A percentile compares a stretch with the other conserved stretches of the same genome.
Evolutionary conservation across 2,329 filamentous ascomycete species (phyloP).

Genomic region (Fusarium goolgardi): DNA sequence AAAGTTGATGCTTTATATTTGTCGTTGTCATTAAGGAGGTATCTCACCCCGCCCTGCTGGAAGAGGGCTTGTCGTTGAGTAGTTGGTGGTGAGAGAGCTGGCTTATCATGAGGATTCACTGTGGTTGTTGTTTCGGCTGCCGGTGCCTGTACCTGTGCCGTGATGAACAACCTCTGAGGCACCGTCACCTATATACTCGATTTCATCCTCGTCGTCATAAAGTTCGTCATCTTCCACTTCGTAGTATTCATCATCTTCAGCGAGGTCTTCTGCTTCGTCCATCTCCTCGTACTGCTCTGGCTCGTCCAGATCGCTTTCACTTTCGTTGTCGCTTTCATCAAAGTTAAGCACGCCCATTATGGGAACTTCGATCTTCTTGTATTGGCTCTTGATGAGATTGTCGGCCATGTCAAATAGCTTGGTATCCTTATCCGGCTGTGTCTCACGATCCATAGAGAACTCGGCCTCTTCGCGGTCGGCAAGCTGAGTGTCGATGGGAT

Average conservation of each 20-base stretch:
- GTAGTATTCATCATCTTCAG: conserved; percentile 46
- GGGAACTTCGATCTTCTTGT: conserved; percentile 59
- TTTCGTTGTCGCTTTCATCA: conserved; percentile 58
- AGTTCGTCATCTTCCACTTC: conserved; percentile 47
- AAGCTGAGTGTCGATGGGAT: conserved; percentile 42
- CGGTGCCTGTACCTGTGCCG: conserved; percentile 46
- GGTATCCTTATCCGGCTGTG: conserved; percentile 55
- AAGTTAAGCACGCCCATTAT: conserved; percentile 59
- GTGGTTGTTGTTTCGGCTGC: conserved; percentile 43
- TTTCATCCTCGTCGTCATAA: conserved; percentile 43
- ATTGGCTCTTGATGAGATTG: conserved; percentile 61
- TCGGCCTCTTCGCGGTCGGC: conserved; percentile 55
- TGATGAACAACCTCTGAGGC: conserved; percentile 46
- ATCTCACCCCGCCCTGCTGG: conserved; percentile 10
- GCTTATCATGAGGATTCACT: conserved; percentile 47
- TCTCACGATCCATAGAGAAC: conserved; percentile 57
- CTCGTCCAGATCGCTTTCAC: conserved; percentile 50
- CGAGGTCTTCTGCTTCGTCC: conserved; percentile 44
- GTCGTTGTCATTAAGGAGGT: conserved; percentile 43
- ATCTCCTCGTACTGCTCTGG: conserved; percentile 46
- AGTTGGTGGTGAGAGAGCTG: conserved; percentile 5
- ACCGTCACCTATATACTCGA: conserved; percentile 46
- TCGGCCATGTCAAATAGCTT: conserved; percentile 59
- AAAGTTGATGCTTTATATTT: conserved; percentile 38
- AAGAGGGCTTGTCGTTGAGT: conserved; percentile 14